Evolutionary conservation across 1,284 basidiomycete species (phyloP), one percentile per base, ranked within the genome.

Genomic region (Phylloporus sp.): DNA sequence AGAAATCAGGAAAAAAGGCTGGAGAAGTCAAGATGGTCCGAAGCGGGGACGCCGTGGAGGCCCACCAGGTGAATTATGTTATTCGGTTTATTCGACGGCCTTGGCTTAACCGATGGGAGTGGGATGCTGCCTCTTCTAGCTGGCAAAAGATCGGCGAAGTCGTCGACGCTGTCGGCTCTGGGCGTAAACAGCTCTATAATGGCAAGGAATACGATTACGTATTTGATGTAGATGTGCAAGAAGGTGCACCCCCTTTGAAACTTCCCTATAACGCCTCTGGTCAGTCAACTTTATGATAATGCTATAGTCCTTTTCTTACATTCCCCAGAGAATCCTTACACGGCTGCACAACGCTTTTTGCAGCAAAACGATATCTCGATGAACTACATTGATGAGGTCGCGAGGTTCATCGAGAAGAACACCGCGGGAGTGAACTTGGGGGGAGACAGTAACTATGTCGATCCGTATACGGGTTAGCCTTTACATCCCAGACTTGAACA

Each of bases 161-260:
- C 6, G 95, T 98, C 5, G 97, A 97, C 76, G 95, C 95, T 23
- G 94, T 98, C 58, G 95, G 96, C 14, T 89, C 91, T 58, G 89
- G 90, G 12, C 87, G 93, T 68, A 98, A 95, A 81, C 95, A 97
- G 79, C 85, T 97, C 8, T 93, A 94, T 78, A 82, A 94, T 72
- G 98, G 98, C 39, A 92, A 92, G 78, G 97, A 99, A 81, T 99
- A 97, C 77, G 98, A 99, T 82, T 97, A 98, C 75, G 97, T 99
- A 12, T 99, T 99, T 75, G 97, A 99, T 75, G 97, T 99, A 25
- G 97, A 99, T 76, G 93, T 99, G 37, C 87, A 95, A 71, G 97
- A 99, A 71, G 97, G 96, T 11, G 90, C 89, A 29, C 97, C 97
- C 10, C 92, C 96, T 10, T 85, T 99, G 71, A 99, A 99, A 78